These are phyloP conservation scores for Bacidia gigantensis DNA, from an alignment of 495 filamentous ascomycete species.

Conservation along the genomic window DNA sequence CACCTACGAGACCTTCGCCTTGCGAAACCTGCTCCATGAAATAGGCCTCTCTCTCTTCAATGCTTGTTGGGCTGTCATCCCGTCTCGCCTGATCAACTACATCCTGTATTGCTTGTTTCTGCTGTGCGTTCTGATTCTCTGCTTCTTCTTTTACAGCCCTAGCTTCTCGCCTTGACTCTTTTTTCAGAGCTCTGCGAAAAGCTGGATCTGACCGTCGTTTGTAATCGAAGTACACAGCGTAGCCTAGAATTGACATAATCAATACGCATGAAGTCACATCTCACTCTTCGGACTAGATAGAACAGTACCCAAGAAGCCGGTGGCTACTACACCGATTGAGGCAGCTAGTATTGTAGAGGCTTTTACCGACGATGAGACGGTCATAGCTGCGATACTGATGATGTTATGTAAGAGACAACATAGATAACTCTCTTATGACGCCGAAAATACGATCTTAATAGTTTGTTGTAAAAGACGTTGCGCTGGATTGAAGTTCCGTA, in stretches of 20 bases:
- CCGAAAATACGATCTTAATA: too few relatives aligned
- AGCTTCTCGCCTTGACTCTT: constrained; percentile 63
- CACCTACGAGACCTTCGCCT: constrained; percentile 63
- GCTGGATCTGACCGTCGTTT: constrained; percentile 72
- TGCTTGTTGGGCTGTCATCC: constrained; percentile 78
- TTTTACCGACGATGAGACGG: constrained; percentile 27
- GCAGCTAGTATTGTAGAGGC: constrained; percentile 61
- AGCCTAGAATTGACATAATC: constrained; percentile 29
- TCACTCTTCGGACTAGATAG: background rate
- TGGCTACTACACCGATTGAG: constrained; percentile 56
- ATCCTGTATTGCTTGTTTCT: constrained; percentile 56
- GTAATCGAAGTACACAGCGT: constrained; percentile 93
- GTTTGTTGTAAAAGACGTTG: too few relatives aligned
- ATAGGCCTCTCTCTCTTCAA: constrained; percentile 82
- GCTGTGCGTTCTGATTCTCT: constrained; percentile 48
- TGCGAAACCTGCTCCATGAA: constrained; percentile 89
- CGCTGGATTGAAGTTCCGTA: too few relatives aligned
- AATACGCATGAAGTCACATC: background rate
- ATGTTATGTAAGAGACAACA: too few relatives aligned
- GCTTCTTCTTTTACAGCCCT: constrained; percentile 65
- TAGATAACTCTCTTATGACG: too few relatives aligned
- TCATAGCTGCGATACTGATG: too few relatives aligned
- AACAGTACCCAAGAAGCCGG: constrained; percentile 59
- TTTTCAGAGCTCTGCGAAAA: constrained; percentile 74
- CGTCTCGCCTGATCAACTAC: constrained; percentile 66